These are phyloP conservation scores for Astrothelium macrocarpum DNA, from an alignment of 495 filamentous ascomycete genomes.

Conservation along the genomic window DNA sequence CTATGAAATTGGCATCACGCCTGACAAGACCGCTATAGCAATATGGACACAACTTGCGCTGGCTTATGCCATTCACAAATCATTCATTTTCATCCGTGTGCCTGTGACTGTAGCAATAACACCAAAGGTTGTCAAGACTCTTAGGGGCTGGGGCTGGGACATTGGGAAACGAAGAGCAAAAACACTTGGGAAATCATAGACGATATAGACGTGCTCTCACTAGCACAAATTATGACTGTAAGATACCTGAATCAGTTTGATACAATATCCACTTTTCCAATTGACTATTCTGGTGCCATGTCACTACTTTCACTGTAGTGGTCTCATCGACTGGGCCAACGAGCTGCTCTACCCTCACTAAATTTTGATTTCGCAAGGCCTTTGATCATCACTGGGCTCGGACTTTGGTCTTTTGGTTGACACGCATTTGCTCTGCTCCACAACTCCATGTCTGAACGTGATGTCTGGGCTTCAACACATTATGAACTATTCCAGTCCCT, in stretches of 20 bases:
- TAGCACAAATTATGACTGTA: not conserved
- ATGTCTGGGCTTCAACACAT: no score
- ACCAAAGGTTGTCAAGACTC: constrained; percentile 75
- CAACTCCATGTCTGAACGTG: no score
- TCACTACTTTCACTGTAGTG: no score
- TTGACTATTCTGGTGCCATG: not conserved
- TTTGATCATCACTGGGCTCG: no score
- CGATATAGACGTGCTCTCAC: not conserved
- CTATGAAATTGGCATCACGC: not conserved
- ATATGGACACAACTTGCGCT: constrained; percentile 85
- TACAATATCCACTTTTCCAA: not conserved
- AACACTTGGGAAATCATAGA: not conserved
- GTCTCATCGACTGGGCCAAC: no score
- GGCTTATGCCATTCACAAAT: constrained; percentile 96
- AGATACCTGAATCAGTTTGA: not conserved
- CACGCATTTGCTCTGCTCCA: no score
- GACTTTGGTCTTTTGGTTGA: no score
- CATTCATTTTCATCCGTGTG: constrained; percentile 88
- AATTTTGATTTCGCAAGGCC: not conserved
- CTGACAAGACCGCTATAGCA: constrained; percentile 34
- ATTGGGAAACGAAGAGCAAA: constrained; percentile 48
- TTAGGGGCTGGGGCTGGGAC: constrained; percentile 76
- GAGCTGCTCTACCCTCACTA: no score
- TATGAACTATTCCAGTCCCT: no score
- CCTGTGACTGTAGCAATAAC: constrained; percentile 82